Percentiles rank a stretch among this genome's conserved stretches.
These are phyloP conservation scores for Lentinula novae-zelandiae DNA, from an alignment of 1,284 basidiomycete genomes.

Conservation along the genomic window DNA sequence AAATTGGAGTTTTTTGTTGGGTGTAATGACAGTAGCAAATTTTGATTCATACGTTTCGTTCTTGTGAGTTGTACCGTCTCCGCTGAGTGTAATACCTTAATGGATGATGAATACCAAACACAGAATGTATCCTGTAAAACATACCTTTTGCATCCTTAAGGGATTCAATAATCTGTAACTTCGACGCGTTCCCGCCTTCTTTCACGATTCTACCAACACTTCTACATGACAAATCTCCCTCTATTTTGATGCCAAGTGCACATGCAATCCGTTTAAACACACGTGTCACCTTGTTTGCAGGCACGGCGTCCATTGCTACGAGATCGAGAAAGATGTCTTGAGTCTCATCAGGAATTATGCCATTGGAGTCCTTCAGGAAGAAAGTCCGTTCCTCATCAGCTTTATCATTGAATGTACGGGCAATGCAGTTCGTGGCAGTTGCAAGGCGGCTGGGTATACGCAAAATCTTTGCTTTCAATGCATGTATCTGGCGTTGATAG, in stretches of 20 bases:
- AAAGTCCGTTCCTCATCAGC: not conserved
- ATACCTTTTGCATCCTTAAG: conserved; percentile 12
- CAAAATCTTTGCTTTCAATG: conserved; percentile 2
- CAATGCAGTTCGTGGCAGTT: not conserved
- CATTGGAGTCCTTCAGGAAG: not conserved
- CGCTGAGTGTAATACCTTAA: conserved; percentile 21
- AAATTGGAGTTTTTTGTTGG: conserved; percentile 1
- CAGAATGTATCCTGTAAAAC: not conserved
- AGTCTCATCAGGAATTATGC: conserved; percentile 10
- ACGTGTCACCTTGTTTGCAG: conserved; percentile 12
- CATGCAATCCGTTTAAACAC: conserved; percentile 12
- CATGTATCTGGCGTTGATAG: conserved; percentile 1
- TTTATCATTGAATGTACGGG: not conserved
- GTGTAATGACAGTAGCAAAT: conserved; percentile 2
- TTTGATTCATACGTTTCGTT: conserved; percentile 20
- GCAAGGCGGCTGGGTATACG: not conserved
- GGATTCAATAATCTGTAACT: conserved; percentile 15
- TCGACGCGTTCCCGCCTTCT: conserved; percentile 17
- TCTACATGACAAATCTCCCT: conserved; percentile 4
- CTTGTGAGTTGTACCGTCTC: conserved; percentile 22
- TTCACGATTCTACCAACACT: conserved; percentile 11
- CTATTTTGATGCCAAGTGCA: conserved; percentile 7
- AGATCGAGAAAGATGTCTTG: conserved; percentile 14
- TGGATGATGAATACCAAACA: not conserved
- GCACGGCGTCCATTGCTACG: conserved; percentile 14